Evolutionary conservation across 2,329 filamentous ascomycete genomes (phyloP), one percentile per base, ranked within the genome.

Genomic region (Sclerotinia sclerotiorum): DNA sequence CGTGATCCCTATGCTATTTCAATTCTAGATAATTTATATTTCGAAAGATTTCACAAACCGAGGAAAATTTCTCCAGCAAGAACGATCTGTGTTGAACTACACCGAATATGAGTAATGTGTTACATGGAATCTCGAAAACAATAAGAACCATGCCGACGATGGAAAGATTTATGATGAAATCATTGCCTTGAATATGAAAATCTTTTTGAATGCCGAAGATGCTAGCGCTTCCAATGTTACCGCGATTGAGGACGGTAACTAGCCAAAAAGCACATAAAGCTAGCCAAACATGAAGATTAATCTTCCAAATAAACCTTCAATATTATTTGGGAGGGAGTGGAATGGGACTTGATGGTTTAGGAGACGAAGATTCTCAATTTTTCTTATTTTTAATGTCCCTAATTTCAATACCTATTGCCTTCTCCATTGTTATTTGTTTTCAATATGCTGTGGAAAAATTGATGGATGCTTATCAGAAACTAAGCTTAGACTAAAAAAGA

Each of bases 231-330:
- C 55, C 55, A 3, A 61, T 48, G 19, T 46, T 61, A 10, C 57
- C 42, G 32, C 57, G 42, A 24, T 61, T 42, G n/a, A 61, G 11
- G 19, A 61, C 4, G 1, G 57, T 27, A 29, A 61, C 27, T 10
- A 48, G 29, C 57, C 57, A 57, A 24, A 57, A n/a, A 57, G n/a
- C 8, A 57, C 42, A 57, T 6, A 42, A 57, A 17, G n/a, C 55
- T 57, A 35, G 55, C 32, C 42, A 57, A 42, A 57, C 35, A 57
- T 42, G 55, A 42, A 24, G 55, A 27, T 57, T n/a, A 19, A 57
- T 57, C n/a, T 57, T 57, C 55, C 35, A 48, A 27, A 61, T 61
- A 13, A 48, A 61, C 10, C n/a, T 61, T 17, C 42, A 19, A 61
- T n/a, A 32, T 10, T n/a, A 10, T 32, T 61, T 29, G 13, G 42